These are phyloP conservation scores for Arachnomyces sp. DNA, from an alignment of 2,329 filamentous ascomycete species.

Conservation along the genomic window DNA sequence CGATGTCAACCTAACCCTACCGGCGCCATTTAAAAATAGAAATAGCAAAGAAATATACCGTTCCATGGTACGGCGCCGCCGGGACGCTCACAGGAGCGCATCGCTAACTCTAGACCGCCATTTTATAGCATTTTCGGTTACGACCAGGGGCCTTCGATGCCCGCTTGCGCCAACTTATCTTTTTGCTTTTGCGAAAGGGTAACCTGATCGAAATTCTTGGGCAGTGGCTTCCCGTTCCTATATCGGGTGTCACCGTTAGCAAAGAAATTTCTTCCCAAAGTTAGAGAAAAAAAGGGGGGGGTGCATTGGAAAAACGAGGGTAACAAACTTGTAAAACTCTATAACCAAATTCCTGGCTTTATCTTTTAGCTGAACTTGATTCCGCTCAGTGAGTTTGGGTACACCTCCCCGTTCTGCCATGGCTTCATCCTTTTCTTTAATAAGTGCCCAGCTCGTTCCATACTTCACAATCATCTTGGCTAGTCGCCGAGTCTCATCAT, in stretches of 20 bases:
- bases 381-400: constrained; percentile 30
- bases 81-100: no score
- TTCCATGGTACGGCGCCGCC: no score
- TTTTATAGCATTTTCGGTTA: no score
- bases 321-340: constrained; percentile 36
- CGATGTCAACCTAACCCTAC: no score
- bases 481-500: constrained; percentile 37
- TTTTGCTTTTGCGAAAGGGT: constrained; percentile 23
- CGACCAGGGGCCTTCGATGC: constrained; percentile 1
- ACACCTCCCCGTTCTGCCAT: constrained; percentile 23
- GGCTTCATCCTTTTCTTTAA: constrained; percentile 30
- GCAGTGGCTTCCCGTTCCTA: constrained; percentile 28
- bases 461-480: constrained; percentile 41
- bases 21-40: no score
- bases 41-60: no score
- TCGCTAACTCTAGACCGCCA: no score
- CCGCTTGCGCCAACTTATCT: constrained; percentile 5
- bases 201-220: constrained; percentile 38
- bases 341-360: constrained; percentile 49
- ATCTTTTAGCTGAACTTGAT: constrained; percentile 49
- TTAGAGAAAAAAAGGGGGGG: constrained; percentile 5
- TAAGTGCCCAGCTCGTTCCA: constrained; percentile 41
- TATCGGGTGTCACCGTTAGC: constrained; percentile 4
- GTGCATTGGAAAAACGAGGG: constrained; percentile 3
- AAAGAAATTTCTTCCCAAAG: no score